Percentiles rank a stretch among this genome's conserved stretches.
Conservation (phyloP, 192 early-diverging fungal species). For the Coemansia sp. region DNA sequence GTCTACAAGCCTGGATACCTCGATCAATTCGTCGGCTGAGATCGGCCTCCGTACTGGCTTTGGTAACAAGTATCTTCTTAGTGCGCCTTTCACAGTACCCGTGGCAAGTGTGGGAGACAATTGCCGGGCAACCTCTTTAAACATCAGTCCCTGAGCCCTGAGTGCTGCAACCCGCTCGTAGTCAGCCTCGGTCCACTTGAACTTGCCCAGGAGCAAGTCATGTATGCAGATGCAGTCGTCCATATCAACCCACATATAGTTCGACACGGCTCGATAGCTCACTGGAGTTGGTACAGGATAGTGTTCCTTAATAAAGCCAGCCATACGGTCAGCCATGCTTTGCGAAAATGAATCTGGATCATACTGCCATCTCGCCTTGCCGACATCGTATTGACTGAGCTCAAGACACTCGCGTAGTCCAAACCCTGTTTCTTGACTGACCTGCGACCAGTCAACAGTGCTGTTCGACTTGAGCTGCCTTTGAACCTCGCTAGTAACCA, state of each 20-base stretch:
- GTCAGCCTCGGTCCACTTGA: slow-evolving; percentile 9
- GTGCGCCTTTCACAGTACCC: too few species aligned
- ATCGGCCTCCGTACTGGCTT: not conserved
- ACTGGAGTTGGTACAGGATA: slow-evolving; percentile 10
- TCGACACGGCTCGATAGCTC: slow-evolving; percentile 20
- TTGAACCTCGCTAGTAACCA: too few species aligned
- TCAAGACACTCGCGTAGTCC: slow-evolving; percentile 13
- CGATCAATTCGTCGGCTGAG: too few species aligned
- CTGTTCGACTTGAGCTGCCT: too few species aligned
- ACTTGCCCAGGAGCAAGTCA: slow-evolving; percentile 3
- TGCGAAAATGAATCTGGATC: slow-evolving; percentile 13
- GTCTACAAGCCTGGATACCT: too few species aligned
- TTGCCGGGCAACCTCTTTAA: slow-evolving; percentile 6
- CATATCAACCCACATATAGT: slow-evolving; percentile 23
- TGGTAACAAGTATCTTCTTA: too few species aligned
- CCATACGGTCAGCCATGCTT: slow-evolving; percentile 13
- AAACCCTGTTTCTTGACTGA: too few species aligned
- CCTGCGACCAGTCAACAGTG: slow-evolving; percentile 15
- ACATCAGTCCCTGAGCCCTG: slow-evolving; percentile 5
- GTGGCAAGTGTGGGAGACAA: slow-evolving; percentile 11
- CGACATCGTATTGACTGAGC: not conserved
- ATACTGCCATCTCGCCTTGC: slow-evolving; percentile 12
- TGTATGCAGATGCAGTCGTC: slow-evolving; percentile 17
- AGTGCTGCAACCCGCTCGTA: not conserved
- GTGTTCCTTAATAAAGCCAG: slow-evolving; percentile 9